These are phyloP conservation scores for Aspergillus kassunensis DNA, from an alignment of 495 filamentous ascomycete species.

Conservation along the genomic window DNA sequence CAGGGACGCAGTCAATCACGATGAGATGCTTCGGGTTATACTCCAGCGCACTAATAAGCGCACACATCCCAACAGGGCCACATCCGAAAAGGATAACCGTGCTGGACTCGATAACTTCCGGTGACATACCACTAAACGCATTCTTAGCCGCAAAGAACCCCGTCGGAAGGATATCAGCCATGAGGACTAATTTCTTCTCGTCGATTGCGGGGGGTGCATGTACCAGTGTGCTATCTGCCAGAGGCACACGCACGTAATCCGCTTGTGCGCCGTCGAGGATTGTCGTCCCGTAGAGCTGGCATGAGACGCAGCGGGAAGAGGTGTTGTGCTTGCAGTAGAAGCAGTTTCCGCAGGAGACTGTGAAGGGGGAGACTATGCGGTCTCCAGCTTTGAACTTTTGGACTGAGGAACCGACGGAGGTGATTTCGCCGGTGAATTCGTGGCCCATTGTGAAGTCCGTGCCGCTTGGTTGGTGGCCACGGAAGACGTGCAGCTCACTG, in stretches of 20 bases:
- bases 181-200: constrained; percentile 70
- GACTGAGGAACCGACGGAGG: constrained; percentile 56
- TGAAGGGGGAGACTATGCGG: constrained; percentile 71
- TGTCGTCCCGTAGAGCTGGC: constrained; percentile 65
- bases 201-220: constrained; percentile 63
- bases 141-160: constrained; percentile 80
- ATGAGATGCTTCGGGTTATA: constrained; percentile 70
- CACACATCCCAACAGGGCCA: constrained; percentile 81
- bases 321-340: constrained; percentile 68
- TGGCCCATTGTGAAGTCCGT: constrained; percentile 57
- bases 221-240: constrained; percentile 73
- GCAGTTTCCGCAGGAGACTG: constrained; percentile 62
- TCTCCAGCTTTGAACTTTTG: constrained; percentile 64
- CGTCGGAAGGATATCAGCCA: constrained; percentile 59
- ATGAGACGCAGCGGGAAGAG: constrained; percentile 56
- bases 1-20: constrained; percentile 74
- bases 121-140: constrained; percentile 58
- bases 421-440: constrained; percentile 71
- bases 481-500: constrained; percentile 74
- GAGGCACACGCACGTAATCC: constrained; percentile 77
- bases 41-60: constrained; percentile 70
- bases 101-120: constrained; percentile 52
- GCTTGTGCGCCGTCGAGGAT: constrained; percentile 79
- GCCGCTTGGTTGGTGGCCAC: constrained; percentile 61
- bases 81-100: constrained; percentile 79